Evolutionary conservation across 495 filamentous ascomycete genomes (phyloP), one percentile per base, ranked within the genome.

Genomic region (Lasiosphaeriaceae sp.): DNA sequence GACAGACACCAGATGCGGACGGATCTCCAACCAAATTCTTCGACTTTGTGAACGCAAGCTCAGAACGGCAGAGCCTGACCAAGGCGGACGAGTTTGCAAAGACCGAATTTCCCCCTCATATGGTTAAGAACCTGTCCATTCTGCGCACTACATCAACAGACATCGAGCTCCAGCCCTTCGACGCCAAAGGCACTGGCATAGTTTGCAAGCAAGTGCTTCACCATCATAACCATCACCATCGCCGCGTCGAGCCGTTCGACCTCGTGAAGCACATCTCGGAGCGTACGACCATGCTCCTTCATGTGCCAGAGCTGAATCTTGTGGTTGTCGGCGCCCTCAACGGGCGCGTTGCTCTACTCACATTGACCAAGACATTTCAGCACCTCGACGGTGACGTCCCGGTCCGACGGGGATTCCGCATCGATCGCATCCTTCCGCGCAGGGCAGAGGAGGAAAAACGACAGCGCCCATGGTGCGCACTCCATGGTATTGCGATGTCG

Each of bases 251-350:
- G n/a, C 69, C 65, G 11, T 72, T 54, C 16, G 66, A 78, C 14
- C 65, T 71, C n/a, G 71, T 21, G 71, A 75, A 35, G 44, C 54
- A 34, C 59, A 66, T 50, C 19, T 79, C 78, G 54, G 81, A 92
- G 63, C 86, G 93, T 4, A 75, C 96, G 23, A 90, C 88, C 71
- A 88, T 93, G 83, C 71, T 87, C 6, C 72, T 84, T 22, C 82
- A 89, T 53, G 82, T 97, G 23, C 89, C 89, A 0, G 88, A 94
- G 56, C 77, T 95, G 17, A 88, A 84, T 6, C 74, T 97, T 26
- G 82, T 96, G 3, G 72, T 92, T 9, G 80, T 86, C 0, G 92
- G 83, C 7, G 87, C 86, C 4, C 82, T 89, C 46, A 82, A 79
- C 50, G 94, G 94, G 16, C 82, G 87, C 11, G 90, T 86, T 11